phyloP scores from a whole-genome alignment of 352 stramenopile species.

The Globisporangium acanthophoron region DNA sequence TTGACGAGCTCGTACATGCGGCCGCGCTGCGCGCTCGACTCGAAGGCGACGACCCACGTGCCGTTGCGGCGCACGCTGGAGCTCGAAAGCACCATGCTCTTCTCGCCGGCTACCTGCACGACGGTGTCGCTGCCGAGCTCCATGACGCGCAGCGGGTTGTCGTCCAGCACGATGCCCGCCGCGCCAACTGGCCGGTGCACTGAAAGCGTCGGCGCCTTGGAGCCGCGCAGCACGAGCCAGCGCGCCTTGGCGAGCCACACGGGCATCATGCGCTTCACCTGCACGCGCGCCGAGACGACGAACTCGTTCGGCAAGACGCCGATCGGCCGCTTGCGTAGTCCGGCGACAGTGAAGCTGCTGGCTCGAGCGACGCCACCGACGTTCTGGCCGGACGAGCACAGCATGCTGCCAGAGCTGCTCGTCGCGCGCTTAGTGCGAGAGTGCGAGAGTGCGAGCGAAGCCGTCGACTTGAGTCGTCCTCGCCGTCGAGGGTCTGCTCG shows the following conservation, averaged over 20 bases:
- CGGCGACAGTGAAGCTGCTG: not conserved
- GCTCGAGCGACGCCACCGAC: not conserved
- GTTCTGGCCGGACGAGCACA: not conserved
- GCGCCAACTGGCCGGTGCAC: slow-evolving; percentile 32
- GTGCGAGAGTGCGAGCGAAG: not conserved
- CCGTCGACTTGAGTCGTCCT: not conserved
- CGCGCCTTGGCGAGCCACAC: slow-evolving; percentile 45
- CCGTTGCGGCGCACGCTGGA: slow-evolving; percentile 49
- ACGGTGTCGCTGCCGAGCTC: slow-evolving; percentile 42
- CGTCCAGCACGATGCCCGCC: slow-evolving; percentile 21
- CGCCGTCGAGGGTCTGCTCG: too few relatives aligned
- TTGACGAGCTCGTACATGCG: slow-evolving; percentile 48
- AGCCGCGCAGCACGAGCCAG: slow-evolving; percentile 56
- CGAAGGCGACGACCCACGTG: slow-evolving; percentile 45
- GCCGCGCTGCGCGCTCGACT: slow-evolving; percentile 31
- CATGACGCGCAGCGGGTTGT: slow-evolving; percentile 43
- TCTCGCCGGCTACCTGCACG: slow-evolving; percentile 36
- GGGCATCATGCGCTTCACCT: slow-evolving; percentile 42
- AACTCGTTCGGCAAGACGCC: slow-evolving; percentile 46
- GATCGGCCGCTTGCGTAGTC: slow-evolving; percentile 13
- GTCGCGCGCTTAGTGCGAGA: not conserved
- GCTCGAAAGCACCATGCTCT: slow-evolving; percentile 41
- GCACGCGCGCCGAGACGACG: slow-evolving; percentile 36
- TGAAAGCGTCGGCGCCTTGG: slow-evolving; percentile 50
- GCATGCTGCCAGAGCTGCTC: not conserved